These are phyloP conservation scores for Spathaspora arborariae DNA, from an alignment of 805 yeast species.

Conservation along the genomic window DNA sequence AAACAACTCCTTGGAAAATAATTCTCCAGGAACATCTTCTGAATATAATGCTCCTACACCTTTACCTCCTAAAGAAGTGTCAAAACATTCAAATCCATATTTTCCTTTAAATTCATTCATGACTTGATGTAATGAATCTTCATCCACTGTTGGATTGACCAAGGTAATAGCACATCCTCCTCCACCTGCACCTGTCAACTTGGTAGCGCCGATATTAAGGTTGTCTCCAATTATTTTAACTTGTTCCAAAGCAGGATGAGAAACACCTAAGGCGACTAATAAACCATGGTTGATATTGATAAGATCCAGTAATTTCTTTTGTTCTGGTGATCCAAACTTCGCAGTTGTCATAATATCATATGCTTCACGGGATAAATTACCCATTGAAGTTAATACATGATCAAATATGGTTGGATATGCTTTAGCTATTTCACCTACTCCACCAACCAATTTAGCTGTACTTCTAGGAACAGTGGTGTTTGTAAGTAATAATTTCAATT, in stretches of 20 bases:
- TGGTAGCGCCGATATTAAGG: slow-evolving; percentile 74
- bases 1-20: slow-evolving; percentile 34
- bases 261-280: slow-evolving; percentile 80
- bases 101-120: slow-evolving; percentile 30
- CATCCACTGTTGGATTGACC: slow-evolving; percentile 44
- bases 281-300: slow-evolving; percentile 85
- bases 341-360: slow-evolving; percentile 58
- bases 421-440: slow-evolving; percentile 56
- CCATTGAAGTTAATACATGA: slow-evolving; percentile 73
- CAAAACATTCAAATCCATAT: slow-evolving; percentile 68
- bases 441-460: slow-evolving; percentile 78
- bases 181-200: slow-evolving; percentile 98
- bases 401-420: slow-evolving; percentile 53
- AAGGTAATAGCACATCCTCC: slow-evolving; percentile 97
- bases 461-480: slow-evolving; percentile 86
- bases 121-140: slow-evolving; percentile 33
- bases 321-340: slow-evolving; percentile 39
- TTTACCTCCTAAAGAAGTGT: slow-evolving; percentile 81
- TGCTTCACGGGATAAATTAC: slow-evolving; percentile 67
- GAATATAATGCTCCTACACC: slow-evolving; percentile 64
- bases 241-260: slow-evolving; percentile 85
- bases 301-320: slow-evolving; percentile 48
- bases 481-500: slow-evolving; percentile 68
- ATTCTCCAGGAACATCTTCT: slow-evolving; percentile 7
- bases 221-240: slow-evolving; percentile 66